Conservation (phyloP, 129 eudicot genomes). For the Helichrysum umbraculigerum region DNA sequence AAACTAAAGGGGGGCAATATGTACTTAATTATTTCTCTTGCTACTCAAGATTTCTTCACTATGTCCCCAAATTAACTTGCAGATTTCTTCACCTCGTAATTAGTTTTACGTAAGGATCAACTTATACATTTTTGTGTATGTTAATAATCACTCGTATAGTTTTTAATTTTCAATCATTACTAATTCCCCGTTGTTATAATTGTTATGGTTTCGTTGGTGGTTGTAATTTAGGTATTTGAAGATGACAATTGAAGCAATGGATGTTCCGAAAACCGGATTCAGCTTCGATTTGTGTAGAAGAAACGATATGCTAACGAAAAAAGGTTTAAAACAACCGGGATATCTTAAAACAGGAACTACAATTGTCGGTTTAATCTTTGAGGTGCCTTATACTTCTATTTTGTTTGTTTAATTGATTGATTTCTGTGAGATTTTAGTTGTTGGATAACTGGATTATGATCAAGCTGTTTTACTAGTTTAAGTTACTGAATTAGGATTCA, state of each 20-base stretch:
- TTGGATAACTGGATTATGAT: background rate
- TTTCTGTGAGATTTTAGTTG: slow-evolving; percentile 1
- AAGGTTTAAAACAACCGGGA: slow-evolving; percentile 57
- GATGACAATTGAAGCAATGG: slow-evolving; percentile 49
- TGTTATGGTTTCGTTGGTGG: background rate
- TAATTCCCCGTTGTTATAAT: no score
- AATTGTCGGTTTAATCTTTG: slow-evolving; percentile 75
- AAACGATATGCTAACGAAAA: slow-evolving; percentile 73
- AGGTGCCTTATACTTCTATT: slow-evolving; percentile 42
- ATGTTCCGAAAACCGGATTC: slow-evolving; percentile 71
- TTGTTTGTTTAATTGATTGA: background rate
- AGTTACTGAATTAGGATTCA: no score
- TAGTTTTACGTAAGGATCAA: background rate
- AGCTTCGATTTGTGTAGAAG: slow-evolving; percentile 79
- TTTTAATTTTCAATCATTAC: no score
- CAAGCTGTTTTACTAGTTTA: no score
- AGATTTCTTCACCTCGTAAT: slow-evolving; percentile 16
- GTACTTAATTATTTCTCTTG: slow-evolving; percentile 24
- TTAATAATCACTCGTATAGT: background rate
- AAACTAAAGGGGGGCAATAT: slow-evolving; percentile 16
- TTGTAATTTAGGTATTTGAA: slow-evolving; percentile 32
- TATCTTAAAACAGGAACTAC: slow-evolving; percentile 91
- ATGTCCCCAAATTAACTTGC: slow-evolving; percentile 17
- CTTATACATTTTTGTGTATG: background rate
- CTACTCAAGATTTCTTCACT: slow-evolving; percentile 29